Conservation (phyloP, 179 eudicot species). For the Heliamphora pulchella region DNA sequence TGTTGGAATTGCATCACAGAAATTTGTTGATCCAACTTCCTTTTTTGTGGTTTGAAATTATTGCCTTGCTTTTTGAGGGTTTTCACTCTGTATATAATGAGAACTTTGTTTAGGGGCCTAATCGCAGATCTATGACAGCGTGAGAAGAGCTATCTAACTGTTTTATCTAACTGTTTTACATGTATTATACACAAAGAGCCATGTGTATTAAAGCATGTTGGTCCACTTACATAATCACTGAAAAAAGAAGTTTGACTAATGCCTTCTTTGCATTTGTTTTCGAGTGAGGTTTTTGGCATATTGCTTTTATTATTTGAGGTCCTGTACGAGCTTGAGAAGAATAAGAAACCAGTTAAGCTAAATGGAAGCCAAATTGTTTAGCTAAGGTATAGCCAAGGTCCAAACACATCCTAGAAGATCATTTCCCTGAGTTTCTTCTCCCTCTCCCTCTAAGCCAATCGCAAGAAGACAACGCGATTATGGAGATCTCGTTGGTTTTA, state of each 20-base stretch:
- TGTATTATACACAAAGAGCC: background rate
- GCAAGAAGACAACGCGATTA: background rate
- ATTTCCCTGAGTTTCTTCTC: too few relatives aligned
- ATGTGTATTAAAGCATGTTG: background rate
- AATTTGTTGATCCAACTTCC: too few relatives aligned
- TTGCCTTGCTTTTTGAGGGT: background rate
- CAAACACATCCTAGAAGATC: too few relatives aligned
- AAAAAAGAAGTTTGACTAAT: too few relatives aligned
- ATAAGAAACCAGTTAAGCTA: too few relatives aligned
- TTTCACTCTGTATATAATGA: background rate
- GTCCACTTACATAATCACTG: background rate
- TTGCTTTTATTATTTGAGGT: background rate
- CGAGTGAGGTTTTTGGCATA: background rate
- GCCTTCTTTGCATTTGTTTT: background rate
- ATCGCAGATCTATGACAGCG: background rate
- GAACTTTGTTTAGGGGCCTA: background rate
- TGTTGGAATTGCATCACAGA: too few relatives aligned
- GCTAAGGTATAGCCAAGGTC: too few relatives aligned
- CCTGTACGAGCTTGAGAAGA: background rate
- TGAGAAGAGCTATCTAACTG: background rate
- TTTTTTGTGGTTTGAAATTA: too few relatives aligned
- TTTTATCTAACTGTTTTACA: too few relatives aligned
- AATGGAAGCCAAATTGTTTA: too few relatives aligned
- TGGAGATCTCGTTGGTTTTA: too few relatives aligned
- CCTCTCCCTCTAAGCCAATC: too few relatives aligned